Base-by-base conservation (phyloP, 2,329 filamentous ascomycete species). In the Fusarium sp. region DNA sequence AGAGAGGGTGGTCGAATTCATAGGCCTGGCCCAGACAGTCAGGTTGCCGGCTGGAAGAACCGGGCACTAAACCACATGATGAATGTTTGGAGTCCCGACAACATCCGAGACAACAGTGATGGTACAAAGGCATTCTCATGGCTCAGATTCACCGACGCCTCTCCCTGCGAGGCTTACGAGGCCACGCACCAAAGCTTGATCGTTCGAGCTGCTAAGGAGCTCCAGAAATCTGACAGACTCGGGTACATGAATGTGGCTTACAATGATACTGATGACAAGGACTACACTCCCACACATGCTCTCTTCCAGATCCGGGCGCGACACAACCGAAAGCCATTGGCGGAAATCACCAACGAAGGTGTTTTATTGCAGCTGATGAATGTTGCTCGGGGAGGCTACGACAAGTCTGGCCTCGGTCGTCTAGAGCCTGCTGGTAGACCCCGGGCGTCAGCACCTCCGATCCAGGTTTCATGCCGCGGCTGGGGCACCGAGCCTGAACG, bases 61-160 rank as follows among this genome's bases (percentile, higher is more conserved):
- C 92, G 91, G 76, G 93, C 91, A 68, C 79, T 98, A 21, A 81
- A 87, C 30, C 89, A 96, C 69, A 81, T 97, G 79, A 90, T 98
- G 89, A 97, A 96, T 74, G 89, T 99, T 51, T 99, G 93, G 89
- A 88, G 89, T 2, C 90, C 93, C 0, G 89, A 95, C 48, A 88
- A 97, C 71, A 86, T 97, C 42, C 84, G 85, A 14, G 81, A 88
- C 46, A 93, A 88, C 68, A 79, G 85, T 12, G 82, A 84, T 21
- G 84, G 86, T 1, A 83, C 86, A 48, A 86, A 88, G 15, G 86
- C 89, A 3, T 98, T 98, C 78, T 95, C 94, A 0, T 99, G 94
- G 89, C 84, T 98, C 60, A 89, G 94, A 6, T 97, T 99, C 73
- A 88, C 91, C 5, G 93, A 97, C 71, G 83, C 86, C 1, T 96